phyloP scores from a whole-genome alignment of 805 yeast genomes.

The Jamesozyma gamospora region DNA sequence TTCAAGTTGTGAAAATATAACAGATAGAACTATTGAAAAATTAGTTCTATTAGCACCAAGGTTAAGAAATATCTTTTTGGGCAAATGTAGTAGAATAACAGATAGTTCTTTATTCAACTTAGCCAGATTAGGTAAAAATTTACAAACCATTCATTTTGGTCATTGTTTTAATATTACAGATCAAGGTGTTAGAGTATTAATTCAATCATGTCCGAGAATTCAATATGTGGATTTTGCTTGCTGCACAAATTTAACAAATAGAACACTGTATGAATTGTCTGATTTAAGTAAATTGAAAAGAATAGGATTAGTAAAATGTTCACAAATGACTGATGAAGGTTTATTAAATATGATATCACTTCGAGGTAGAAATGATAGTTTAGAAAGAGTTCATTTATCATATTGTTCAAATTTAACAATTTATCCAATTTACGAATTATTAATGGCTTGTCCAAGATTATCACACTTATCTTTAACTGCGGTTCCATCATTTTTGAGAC shows the following conservation, averaged over 20 bases:
- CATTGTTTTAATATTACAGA: constrained; percentile 90
- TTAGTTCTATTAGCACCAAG: constrained; percentile 74
- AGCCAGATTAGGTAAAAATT: constrained; percentile 61
- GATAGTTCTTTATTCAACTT: constrained; percentile 68
- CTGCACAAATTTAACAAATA: constrained; percentile 80
- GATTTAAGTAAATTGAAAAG: constrained; percentile 72
- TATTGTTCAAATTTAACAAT: constrained; percentile 77
- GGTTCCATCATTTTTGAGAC: constrained; percentile 75
- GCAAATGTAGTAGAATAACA: constrained; percentile 80
- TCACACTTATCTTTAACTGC: constrained; percentile 92
- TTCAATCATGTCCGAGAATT: constrained; percentile 69
- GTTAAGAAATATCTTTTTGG: constrained; percentile 75
- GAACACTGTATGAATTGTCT: constrained; percentile 66
- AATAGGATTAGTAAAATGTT: constrained; percentile 89
- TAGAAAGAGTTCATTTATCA: constrained; percentile 88
- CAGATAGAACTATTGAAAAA: constrained; percentile 67
- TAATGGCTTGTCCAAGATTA: constrained; percentile 72
- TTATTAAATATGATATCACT: constrained; percentile 55
- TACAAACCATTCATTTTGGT: constrained; percentile 87
- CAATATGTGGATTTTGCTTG: constrained; percentile 94
- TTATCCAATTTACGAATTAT: constrained; percentile 63
- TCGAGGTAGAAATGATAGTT: constrained; percentile 64
- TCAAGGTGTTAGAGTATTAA: constrained; percentile 66
- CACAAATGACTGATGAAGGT: constrained; percentile 79
- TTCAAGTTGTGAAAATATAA: constrained; percentile 70